phyloP scores from a whole-genome alignment of 2,329 filamentous ascomycete species.

The Aureobasidium sp. region DNA sequence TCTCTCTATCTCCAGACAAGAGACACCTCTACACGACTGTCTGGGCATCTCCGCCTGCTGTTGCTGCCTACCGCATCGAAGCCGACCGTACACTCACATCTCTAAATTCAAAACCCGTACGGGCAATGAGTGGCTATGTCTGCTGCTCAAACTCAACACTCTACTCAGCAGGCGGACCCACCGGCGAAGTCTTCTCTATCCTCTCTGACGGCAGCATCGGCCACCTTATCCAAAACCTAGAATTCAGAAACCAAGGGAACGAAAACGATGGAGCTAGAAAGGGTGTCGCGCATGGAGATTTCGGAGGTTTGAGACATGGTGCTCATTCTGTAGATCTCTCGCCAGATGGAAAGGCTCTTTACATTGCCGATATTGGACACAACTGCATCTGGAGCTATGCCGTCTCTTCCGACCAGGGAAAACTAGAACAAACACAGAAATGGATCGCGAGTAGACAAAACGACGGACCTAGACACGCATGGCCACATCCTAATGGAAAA shows the following conservation, averaged over 20 bases:
- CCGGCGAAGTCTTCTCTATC: conserved; percentile 28
- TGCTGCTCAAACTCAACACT: conserved; percentile 22
- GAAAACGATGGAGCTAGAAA: conserved; percentile 22
- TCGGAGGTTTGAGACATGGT: conserved; percentile 30
- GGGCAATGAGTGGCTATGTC: conserved; percentile 28
- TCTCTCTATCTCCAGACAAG: conserved; percentile 26
- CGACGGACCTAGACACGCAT: conserved; percentile 30
- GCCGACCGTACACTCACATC: conserved; percentile 23
- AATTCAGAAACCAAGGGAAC: conserved; percentile 25
- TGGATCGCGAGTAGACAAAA: conserved; percentile 25
- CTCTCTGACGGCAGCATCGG: conserved; percentile 26
- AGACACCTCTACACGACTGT: conserved; percentile 29
- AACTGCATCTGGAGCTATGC: conserved; percentile 30
- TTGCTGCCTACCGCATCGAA: conserved; percentile 26
- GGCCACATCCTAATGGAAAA: conserved; percentile 29
- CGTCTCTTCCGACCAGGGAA: conserved; percentile 14
- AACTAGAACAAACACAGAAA: conserved; percentile 20
- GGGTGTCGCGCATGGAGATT: conserved; percentile 28
- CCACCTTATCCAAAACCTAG: conserved; percentile 26
- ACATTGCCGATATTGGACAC: conserved; percentile 30
- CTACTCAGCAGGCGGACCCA: conserved; percentile 28
- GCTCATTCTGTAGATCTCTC: conserved; percentile 28
- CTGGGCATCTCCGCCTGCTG: conserved; percentile 29
- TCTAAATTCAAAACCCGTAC: conserved; percentile 28
- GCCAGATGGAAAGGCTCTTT: conserved; percentile 25